Evolutionary conservation across 805 yeast genomes (phyloP).

Genomic region (Wickerhamomyces mucosus): DNA sequence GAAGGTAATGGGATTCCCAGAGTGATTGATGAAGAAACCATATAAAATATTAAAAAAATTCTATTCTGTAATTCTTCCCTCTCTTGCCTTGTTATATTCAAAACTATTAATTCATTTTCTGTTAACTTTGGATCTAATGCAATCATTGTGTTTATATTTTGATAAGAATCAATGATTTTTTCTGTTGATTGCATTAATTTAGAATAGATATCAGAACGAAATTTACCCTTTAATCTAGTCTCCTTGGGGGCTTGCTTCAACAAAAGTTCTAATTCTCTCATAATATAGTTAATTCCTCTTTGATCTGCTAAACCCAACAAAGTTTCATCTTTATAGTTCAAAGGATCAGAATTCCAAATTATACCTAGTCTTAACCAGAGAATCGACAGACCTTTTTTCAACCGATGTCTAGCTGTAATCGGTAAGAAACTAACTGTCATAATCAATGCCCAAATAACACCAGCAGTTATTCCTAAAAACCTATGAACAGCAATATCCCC

Average conservation of each 20-base stretch:
- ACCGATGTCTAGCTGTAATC: conserved; percentile 61
- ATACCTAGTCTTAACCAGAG: conserved; percentile 78
- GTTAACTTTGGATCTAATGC: conserved; percentile 48
- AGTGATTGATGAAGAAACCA: conserved; percentile 66
- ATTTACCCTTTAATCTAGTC: conserved; percentile 63
- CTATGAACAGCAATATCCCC: conserved; percentile 73
- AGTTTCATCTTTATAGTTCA: conserved; percentile 28
- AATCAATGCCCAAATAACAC: conserved; percentile 68
- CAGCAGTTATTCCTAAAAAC: conserved; percentile 60
- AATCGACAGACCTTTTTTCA: conserved; percentile 54
- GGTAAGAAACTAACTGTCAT: conserved; percentile 63
- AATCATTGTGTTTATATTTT: conserved; percentile 62
- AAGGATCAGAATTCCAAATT: conserved; percentile 70
- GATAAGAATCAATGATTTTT: conserved; percentile 62
- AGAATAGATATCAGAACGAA: conserved; percentile 45
- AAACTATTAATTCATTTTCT: conserved; percentile 43
- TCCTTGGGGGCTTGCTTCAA: conserved; percentile 70
- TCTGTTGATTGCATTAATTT: conserved; percentile 47
- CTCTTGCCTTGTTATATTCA: conserved; percentile 45
- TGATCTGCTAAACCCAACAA: conserved; percentile 19
- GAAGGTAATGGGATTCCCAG: conserved; percentile 72
- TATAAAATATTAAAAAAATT: conserved; percentile 67
- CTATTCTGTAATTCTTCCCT: conserved; percentile 63
- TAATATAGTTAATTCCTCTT: conserved; percentile 39
- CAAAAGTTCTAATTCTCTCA: conserved; percentile 50